Evolutionary conservation across 164 flowering plant genomes (phyloP).

Genomic region (Magnolia changhungtana): DNA sequence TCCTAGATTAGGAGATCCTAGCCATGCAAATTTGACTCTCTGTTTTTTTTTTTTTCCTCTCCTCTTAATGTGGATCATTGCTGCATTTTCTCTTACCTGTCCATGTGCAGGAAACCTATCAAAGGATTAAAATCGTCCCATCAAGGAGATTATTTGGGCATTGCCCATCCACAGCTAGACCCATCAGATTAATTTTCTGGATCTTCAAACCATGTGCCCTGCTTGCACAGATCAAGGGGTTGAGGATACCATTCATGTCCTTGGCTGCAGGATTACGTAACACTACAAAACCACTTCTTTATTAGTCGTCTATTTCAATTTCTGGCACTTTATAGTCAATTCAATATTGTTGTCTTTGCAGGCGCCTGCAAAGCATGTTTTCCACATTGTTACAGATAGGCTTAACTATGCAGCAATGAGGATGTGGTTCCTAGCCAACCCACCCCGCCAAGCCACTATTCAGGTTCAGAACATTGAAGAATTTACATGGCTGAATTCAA

Average conservation of each 20-base stretch:
- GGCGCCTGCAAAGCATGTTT: constrained; percentile 79
- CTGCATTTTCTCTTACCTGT: too few relatives aligned
- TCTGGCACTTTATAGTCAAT: not conserved
- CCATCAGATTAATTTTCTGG: too few relatives aligned
- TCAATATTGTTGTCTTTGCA: constrained; percentile 24
- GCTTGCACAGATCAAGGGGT: too few relatives aligned
- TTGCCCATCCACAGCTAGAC: too few relatives aligned
- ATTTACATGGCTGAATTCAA: constrained; percentile 87
- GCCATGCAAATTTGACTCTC: too few relatives aligned
- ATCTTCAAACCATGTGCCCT: too few relatives aligned
- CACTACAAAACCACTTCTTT: not conserved
- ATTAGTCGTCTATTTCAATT: not conserved
- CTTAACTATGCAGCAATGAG: constrained; percentile 91
- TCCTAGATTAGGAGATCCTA: not conserved
- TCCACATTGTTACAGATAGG: constrained; percentile 85
- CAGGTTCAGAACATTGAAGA: constrained; percentile 85
- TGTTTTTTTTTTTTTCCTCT: too few relatives aligned
- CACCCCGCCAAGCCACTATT: constrained; percentile 70
- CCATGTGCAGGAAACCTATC: too few relatives aligned
- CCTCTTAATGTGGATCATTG: too few relatives aligned
- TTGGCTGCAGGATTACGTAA: not conserved
- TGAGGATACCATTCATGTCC: not conserved
- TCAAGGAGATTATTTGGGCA: too few relatives aligned
- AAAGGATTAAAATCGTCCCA: too few relatives aligned
- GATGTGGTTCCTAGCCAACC: constrained; percentile 89